These are phyloP conservation scores for Zymoseptoria ardabiliae DNA, from an alignment of 2,329 filamentous ascomycete species.

Conservation along the genomic window DNA sequence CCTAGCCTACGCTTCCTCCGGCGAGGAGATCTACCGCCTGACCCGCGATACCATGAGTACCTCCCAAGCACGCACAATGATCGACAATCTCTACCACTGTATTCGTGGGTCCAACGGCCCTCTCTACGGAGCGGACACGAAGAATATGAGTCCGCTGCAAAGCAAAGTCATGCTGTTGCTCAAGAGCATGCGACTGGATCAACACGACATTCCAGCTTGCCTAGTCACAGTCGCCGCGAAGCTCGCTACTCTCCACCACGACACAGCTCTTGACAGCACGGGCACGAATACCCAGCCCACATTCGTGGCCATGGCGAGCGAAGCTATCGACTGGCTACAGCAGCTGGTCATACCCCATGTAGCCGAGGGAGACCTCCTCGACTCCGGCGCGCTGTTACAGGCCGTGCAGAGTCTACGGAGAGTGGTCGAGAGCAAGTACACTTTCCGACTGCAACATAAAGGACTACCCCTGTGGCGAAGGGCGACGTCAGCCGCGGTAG, in stretches of 20 bases:
- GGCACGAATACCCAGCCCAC: conserved; percentile 52
- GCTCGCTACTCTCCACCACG: conserved; percentile 64
- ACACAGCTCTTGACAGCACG: conserved; percentile 19
- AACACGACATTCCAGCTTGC: conserved; percentile 57
- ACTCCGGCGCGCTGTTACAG: conserved; percentile 56
- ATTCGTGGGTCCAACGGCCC: conserved; percentile 62
- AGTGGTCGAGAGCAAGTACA: conserved; percentile 73
- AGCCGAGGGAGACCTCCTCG: conserved; percentile 60
- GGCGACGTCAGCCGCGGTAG: conserved; percentile 63
- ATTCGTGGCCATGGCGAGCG: conserved; percentile 83
- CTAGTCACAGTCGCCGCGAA: conserved; percentile 63
- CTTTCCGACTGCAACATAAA: conserved; percentile 64
- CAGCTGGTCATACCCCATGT: conserved; percentile 53
- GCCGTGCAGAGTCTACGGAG: conserved; percentile 60
- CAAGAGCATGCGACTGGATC: conserved; percentile 59
- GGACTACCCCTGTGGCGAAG: conserved; percentile 69
- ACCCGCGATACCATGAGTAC: conserved; percentile 57
- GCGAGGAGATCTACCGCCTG: conserved; percentile 71
- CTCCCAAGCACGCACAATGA: conserved; percentile 58
- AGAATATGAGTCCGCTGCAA: conserved; percentile 67
- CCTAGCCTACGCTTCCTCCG: conserved; percentile 72
- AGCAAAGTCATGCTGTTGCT: conserved; percentile 60
- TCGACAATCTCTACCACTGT: conserved; percentile 62
- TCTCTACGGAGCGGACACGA: conserved; percentile 63
- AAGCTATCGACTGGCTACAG: conserved; percentile 64